Percentiles rank a stretch among this genome's conserved stretches.
Conservation (phyloP, 192 early-diverging fungal species). For the Spinellus fusiger region DNA sequence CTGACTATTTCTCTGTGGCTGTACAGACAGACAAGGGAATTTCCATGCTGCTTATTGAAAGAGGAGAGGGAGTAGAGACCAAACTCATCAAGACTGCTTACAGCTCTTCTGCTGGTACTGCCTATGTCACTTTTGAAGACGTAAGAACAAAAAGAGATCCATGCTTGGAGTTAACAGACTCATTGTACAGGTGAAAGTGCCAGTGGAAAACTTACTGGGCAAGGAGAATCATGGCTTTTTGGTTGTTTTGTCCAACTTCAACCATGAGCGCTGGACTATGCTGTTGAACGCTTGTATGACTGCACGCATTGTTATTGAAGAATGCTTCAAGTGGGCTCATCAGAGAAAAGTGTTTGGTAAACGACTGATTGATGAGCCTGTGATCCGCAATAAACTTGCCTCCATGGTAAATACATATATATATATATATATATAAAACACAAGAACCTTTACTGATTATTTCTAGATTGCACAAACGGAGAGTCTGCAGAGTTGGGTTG, state of each 20-base stretch:
- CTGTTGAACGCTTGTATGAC: constrained; percentile 30
- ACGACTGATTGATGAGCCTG: constrained; percentile 58
- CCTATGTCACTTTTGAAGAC: constrained; percentile 58
- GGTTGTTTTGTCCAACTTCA: constrained; percentile 68
- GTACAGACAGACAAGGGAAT: constrained; percentile 42
- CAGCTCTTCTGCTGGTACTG: constrained; percentile 56
- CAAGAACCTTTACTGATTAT: not conserved
- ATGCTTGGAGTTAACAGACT: not conserved
- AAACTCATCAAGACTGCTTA: constrained; percentile 65
- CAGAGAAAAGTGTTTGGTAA: constrained; percentile 70
- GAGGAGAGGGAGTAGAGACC: constrained; percentile 54
- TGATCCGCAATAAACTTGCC: constrained; percentile 62
- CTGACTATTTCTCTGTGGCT: constrained; percentile 27
- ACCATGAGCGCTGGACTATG: constrained; percentile 59
- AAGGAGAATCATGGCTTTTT: constrained; percentile 56
- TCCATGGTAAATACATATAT: constrained; percentile 40
- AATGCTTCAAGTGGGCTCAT: constrained; percentile 65
- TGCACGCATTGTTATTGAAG: constrained; percentile 46
- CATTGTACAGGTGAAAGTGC: constrained; percentile 48
- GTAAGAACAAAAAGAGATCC: constrained; percentile 9
- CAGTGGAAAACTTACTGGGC: constrained; percentile 65
- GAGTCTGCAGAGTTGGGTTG: constrained; percentile 48
- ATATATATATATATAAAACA: not conserved
- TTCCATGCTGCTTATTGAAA: constrained; percentile 62
- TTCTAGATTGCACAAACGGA: constrained; percentile 37